Evolutionary conservation across 768 basidiomycete genomes (phyloP), one percentile per base, ranked within the genome.

Genomic region (Podaxis pistillaris): DNA sequence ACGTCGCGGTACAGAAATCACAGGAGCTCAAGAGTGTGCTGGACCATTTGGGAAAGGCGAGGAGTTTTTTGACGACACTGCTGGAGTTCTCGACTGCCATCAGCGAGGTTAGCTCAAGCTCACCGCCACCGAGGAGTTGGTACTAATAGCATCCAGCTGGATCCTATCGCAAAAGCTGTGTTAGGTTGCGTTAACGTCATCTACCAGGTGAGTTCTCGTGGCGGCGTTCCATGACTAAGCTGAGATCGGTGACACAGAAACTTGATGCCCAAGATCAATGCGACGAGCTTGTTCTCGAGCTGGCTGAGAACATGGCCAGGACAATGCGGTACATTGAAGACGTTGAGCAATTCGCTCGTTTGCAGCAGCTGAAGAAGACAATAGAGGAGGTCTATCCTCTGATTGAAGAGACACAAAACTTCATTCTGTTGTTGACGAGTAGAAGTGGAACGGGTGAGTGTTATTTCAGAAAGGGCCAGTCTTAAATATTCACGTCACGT

Each of bases 381-480:
- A 65, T 73, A 2, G 66, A 69, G 37, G 70, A 71, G 15, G 63
- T 72, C 2, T 17, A 53, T 33, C 68, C 66, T 2, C 60, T 73
- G 13, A 64, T 73, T 55, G 65, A 67, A 12, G 66, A 69, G 2
- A 69, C 71, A 6, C 62, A 66, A 1, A 71, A 68, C 36, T 72
- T 72, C 50, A 68, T 70, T 15, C 12, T 69, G 12, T 50, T 52
- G 41, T 66, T 58, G 33, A 62, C 60, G 3, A 62, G 54, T 50
- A 64, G 63, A n/a, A 66, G 62, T 33, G 49, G 24, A 7, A 40
- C 24, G 19, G 41, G 70, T 69, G 15, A 5, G 57, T 54, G 19
- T 30, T 4, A 15, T 56, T 44, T 49, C 28, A 51, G 17, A 24
- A 44, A 26, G 47, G 37, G 40, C 19, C 41, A 41, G n/a, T 28